A percentile compares a stretch with the other conserved stretches of the same genome.
Evolutionary conservation across 371 early-diverging fungal genomes (phyloP).

Genomic region (Lichtheimia ramosa): DNA sequence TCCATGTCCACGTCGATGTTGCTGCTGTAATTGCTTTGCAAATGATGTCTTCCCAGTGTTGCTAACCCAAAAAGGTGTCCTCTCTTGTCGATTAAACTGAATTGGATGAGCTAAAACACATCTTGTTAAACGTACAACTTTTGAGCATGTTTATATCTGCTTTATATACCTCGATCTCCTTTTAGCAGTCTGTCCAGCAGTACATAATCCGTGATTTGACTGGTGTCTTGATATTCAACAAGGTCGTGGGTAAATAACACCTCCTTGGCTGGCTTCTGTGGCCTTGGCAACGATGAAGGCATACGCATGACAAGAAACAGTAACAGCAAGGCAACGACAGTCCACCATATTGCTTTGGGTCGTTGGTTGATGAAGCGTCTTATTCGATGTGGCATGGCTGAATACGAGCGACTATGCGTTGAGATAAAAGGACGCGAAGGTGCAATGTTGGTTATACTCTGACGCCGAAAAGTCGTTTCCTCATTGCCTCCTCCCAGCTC

Average conservation of each 20-base stretch:
- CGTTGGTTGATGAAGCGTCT: constrained; percentile 4
- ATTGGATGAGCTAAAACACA: neutral
- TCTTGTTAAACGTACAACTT: neutral
- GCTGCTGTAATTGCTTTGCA: constrained; percentile 10
- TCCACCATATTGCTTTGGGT: constrained; percentile 10
- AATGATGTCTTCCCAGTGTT: neutral
- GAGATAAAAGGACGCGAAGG: no score
- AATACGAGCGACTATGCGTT: no score
- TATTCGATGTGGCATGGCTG: constrained; percentile 1
- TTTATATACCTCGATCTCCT: constrained; percentile 18
- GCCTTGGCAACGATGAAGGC: constrained; percentile 6
- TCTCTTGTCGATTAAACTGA: constrained; percentile 20
- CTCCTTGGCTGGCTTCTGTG: constrained; percentile 2
- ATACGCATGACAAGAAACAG: constrained; percentile 8
- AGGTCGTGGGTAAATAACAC: constrained; percentile 13
- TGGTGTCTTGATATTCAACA: constrained; percentile 26
- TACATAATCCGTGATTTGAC: constrained; percentile 32
- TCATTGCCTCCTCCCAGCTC: no score
- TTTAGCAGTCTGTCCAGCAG: constrained; percentile 22
- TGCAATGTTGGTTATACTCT: no score
- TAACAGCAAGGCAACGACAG: neutral
- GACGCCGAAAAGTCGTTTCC: no score
- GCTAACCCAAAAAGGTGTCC: constrained; percentile 19
- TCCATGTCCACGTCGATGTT: constrained; percentile 17
- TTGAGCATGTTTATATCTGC: neutral